Evolutionary conservation across 2,329 filamentous ascomycete genomes (phyloP).

Genomic region (Alternaria sp.): DNA sequence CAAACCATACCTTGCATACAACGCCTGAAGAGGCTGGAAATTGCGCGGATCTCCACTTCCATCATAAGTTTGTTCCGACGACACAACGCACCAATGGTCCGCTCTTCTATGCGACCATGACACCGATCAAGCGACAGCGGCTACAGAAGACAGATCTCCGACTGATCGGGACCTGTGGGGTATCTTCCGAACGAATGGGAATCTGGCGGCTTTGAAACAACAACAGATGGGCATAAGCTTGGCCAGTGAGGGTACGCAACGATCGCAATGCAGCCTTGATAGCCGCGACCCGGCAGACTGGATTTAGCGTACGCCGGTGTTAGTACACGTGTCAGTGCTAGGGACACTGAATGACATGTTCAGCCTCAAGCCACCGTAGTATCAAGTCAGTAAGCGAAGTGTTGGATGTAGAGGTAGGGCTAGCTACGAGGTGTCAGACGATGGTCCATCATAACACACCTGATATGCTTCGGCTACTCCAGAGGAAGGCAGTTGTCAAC

Average conservation of each 20-base stretch:
- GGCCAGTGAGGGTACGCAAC: constrained; percentile 19
- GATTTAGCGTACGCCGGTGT: constrained; percentile 11
- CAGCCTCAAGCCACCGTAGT: constrained; percentile 15
- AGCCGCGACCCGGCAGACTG: constrained; percentile 22
- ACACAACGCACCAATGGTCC: background rate
- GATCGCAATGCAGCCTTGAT: constrained; percentile 6
- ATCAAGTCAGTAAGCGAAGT: constrained; percentile 18
- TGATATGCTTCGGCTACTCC: background rate
- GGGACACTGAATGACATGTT: constrained; percentile 13
- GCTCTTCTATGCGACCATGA: constrained; percentile 7
- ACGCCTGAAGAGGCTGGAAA: background rate
- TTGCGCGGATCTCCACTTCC: background rate
- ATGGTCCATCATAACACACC: background rate
- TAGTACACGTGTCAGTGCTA: constrained; percentile 26
- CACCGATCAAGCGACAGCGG: constrained; percentile 17
- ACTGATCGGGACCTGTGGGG: constrained; percentile 9
- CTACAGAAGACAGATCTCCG: constrained; percentile 17
- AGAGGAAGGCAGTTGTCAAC: background rate
- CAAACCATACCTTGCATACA: background rate
- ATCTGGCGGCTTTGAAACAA: constrained; percentile 13
- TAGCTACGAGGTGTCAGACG: background rate
- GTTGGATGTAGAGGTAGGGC: constrained; percentile 3
- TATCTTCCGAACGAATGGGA: constrained; percentile 20
- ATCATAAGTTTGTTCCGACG: background rate
- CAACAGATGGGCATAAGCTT: constrained; percentile 8